phyloP scores from a whole-genome alignment of 2,329 filamentous ascomycete species.

The Fusarium pininemorale region DNA sequence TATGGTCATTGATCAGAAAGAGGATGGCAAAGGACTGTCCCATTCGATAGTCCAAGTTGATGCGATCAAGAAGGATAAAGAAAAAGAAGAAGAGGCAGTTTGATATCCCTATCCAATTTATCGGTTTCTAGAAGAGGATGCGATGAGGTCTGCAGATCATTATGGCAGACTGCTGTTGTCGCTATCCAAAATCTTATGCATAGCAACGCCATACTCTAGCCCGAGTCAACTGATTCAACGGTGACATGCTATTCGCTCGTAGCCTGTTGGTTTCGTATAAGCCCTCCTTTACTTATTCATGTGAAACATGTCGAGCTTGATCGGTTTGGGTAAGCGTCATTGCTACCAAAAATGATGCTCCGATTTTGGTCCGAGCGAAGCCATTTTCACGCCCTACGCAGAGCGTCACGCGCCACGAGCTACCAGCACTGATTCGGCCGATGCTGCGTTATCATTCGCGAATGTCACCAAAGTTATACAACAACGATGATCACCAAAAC shows the following conservation, averaged over 20 bases:
- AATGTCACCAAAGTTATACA: not conserved
- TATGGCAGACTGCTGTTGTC: not conserved
- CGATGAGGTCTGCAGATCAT: too few species aligned
- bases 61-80: not conserved
- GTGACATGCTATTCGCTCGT: not conserved
- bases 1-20: constrained; percentile 3
- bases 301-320: not conserved
- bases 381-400: constrained; percentile 18
- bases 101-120: not conserved
- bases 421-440: not conserved
- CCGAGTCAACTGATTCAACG: not conserved
- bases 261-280: not conserved
- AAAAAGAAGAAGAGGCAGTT: not conserved
- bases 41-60: constrained; percentile 29
- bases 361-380: constrained; percentile 9
- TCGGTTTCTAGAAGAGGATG: not conserved
- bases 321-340: not conserved
- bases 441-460: not conserved
- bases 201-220: too few species aligned
- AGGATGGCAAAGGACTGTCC: not conserved
- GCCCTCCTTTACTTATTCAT: not conserved
- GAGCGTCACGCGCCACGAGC: not conserved
- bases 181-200: too few species aligned
- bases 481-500: not conserved
- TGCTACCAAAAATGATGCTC: not conserved